Base-by-base conservation (phyloP, 2,329 filamentous ascomycete species). In the Bisporella sp. region DNA sequence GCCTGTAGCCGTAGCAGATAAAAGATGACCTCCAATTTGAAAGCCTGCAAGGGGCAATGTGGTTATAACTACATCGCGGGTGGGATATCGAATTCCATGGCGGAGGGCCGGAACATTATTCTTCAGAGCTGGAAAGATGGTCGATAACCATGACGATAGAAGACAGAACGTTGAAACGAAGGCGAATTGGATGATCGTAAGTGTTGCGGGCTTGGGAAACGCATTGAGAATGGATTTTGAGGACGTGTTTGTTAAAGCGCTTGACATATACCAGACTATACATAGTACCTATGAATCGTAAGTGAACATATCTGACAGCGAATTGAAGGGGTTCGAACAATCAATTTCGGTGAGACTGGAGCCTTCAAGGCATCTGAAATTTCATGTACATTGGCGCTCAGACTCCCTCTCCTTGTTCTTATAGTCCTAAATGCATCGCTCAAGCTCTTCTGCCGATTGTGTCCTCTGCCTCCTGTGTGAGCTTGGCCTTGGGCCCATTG, bases 211-310 rank as follows among this genome's bases (percentile, higher is more conserved):
- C 69, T 89, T 93, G 52, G 88, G 83, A 58, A 96, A 89, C 41
- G 89, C 87, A 59, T 89, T 96, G 54, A 97, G 76, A 64, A 99
- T 99, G 13, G 92, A 88, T 72, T 99, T 99, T 47, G 93, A 96
- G 29, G 93, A 97, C 2, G 93, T 96, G 67, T 97, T 99, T 55
- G 93, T 96, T 60, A 97, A 74, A 55, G 95, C 93, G 41, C 92
- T 97, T 29, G 91, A 95, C 67, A 87, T 79, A 73, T 97, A 99
- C 93, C 93, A 97, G 64, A 92, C 71, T 51, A 91, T 72, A 70
- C 92, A 97, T 45, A 96, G 82, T 46, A 79, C 70, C 92, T 96
- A 69, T 59, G 54, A 48, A 47, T 54, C 35, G 58, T 63, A 52
- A 28, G 42, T 11, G 12, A 11, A 11, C 28, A 21, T 8, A 28